These are phyloP conservation scores for Agrocybe praecox DNA, from an alignment of 768 basidiomycete species.

Conservation along the genomic window DNA sequence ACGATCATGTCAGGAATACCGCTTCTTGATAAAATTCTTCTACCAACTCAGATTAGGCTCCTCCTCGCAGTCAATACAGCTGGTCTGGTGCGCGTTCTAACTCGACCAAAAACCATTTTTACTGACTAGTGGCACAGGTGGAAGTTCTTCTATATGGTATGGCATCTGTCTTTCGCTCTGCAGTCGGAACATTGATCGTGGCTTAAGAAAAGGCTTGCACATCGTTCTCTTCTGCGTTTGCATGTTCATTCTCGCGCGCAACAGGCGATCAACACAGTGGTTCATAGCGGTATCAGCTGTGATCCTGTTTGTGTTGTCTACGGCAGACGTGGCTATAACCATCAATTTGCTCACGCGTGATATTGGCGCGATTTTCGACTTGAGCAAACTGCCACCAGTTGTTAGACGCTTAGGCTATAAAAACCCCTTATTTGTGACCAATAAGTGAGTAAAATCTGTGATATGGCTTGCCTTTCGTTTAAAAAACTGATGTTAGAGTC, in stretches of 20 bases:
- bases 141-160: slow-evolving; percentile 10
- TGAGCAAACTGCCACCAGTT: background rate
- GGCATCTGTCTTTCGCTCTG: background rate
- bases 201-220: slow-evolving; percentile 6
- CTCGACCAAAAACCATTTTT: background rate
- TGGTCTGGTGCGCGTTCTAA: background rate
- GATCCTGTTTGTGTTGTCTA: slow-evolving; percentile 11
- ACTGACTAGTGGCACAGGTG: background rate
- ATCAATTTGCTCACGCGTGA: slow-evolving; percentile 6
- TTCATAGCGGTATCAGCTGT: slow-evolving; percentile 7
- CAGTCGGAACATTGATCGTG: no score
- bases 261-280: slow-evolving; percentile 4
- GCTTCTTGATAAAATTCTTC: background rate
- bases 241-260: slow-evolving; percentile 9
- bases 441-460: slow-evolving; percentile 1
- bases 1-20: background rate
- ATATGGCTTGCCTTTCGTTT: background rate
- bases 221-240: slow-evolving; percentile 11
- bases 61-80: slow-evolving; percentile 7
- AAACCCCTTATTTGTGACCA: slow-evolving; percentile 6
- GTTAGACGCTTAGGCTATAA: background rate
- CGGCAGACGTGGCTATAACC: slow-evolving; percentile 7
- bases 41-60: background rate
- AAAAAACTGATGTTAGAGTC: background rate
- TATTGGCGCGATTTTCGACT: background rate